Evolutionary conservation across 345 rosid genomes (phyloP), one percentile per base, ranked within the genome.

Genomic region (Fremontodendron californicum): DNA sequence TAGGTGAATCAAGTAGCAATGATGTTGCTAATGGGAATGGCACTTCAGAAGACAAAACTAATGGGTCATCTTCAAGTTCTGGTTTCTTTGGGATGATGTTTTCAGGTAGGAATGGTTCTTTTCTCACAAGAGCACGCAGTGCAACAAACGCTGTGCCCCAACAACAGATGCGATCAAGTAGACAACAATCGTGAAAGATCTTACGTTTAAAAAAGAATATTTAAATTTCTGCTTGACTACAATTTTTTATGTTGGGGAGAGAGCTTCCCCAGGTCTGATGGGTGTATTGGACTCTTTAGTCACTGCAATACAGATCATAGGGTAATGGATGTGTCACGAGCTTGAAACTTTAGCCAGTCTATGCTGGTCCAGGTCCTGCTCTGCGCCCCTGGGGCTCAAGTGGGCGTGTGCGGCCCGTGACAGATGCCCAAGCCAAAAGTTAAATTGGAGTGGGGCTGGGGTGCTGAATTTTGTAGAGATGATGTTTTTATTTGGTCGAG

Each of bases 101-200:
- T 19, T 4, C 58, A 29, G 79, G 86, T 49, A 65, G 62, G 7
- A 37, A 52, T 5, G 57, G 78, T 16, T 57, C 82, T 18, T 67
- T 86, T 61, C 80, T 87, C 40, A 43, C 42, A 12, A 88, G 91
- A 81, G 82, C 86, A 0, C 76, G 73, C 57, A 87, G 90, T 27
- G 86, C 83, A 43, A 78, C 84, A 65, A 85, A 64, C 77, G 63
- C 85, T 4, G 82, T 85, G 33, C 75, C 45, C n/a, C n/a, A n/a
- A n/a, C 87, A 81, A 48, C 29, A 39, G 49, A 63, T 78, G 31
- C 74, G 78, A 75, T 78, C 87, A n/a, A 73, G 80, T 73, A 81
- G 80, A 70, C 83, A 74, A 63, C 79, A 80, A 43, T 73, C 75
- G 13, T 82, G 84, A 78, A 78, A 52, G 75, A 6, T 78, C 48